Evolutionary conservation across 2,329 filamentous ascomycete species (phyloP), one percentile per base, ranked within the genome.

Genomic region (Ilyonectria mors-panacis): DNA sequence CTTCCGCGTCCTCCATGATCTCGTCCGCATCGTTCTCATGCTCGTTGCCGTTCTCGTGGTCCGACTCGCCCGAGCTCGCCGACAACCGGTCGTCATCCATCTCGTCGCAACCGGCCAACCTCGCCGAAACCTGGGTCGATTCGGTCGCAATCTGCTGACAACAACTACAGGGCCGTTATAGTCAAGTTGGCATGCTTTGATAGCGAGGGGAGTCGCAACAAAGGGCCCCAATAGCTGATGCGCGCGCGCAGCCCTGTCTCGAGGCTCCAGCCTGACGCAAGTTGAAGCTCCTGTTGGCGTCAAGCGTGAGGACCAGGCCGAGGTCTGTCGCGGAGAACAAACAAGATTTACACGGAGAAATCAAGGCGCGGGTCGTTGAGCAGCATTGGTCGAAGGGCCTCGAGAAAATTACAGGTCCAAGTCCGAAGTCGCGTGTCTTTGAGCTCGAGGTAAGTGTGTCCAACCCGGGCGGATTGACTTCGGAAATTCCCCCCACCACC

Each of bases 1-100:
- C 81, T 15, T 85, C 82, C 26, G 75, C 81, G 55, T 84, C 84
- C 50, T 89, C 87, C 86, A 89, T 89, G 39, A 87, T 81, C 74
- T 90, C 87, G 72, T 90, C 88, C 63, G 83, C 84, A 61, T 89
- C 87, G 70, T 81, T 77, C 9, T 79, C 77, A 28, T 72, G 69
- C 39, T 80, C 76, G 60, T 67, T 63, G 23, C 71, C 73, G 45
- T 78, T 77, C 28, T 77, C 78, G 65, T 77, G 77, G 51, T 82
- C 80, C 9, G 79, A 74, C 48, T 74, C 72, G 50, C 21, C 69
- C 28, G 72, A 73, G 55, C 72, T 74, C 54, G 68, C 67, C 33
- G 72, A 75, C 57, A 74, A n/a, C 9, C 73, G 67, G 53, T 75
- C 73, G n/a, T 75, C 73, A 50, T 75, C 73, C 47, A 63, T 63